These are phyloP conservation scores for Neoboletus magnificus DNA, from an alignment of 768 basidiomycete genomes.

Conservation along the genomic window DNA sequence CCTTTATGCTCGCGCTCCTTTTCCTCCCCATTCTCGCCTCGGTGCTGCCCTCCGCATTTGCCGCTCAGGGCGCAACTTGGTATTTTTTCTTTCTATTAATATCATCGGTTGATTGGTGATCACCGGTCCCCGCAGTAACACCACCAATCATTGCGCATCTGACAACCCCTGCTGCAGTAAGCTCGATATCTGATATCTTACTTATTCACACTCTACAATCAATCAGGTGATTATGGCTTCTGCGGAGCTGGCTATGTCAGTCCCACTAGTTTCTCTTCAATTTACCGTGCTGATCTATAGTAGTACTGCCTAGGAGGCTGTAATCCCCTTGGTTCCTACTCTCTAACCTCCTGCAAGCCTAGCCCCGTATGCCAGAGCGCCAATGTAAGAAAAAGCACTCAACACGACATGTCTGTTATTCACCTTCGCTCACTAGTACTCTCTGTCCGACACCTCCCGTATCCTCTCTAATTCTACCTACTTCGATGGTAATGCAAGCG, in stretches of 20 bases:
- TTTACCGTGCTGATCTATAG: slow-evolving; percentile 5
- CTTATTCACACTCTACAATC: not conserved
- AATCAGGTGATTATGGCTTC: slow-evolving; percentile 50
- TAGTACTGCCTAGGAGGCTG: slow-evolving; percentile 88
- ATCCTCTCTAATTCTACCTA: slow-evolving; percentile 62
- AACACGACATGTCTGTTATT: not conserved
- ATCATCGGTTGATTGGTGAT: not conserved
- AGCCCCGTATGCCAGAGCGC: slow-evolving; percentile 67
- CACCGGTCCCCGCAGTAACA: slow-evolving; percentile 29
- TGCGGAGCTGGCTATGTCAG: slow-evolving; percentile 45
- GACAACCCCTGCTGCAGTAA: slow-evolving; percentile 44
- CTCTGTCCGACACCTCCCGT: slow-evolving; percentile 62
- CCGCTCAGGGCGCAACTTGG: slow-evolving; percentile 29
- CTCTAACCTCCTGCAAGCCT: slow-evolving; percentile 64
- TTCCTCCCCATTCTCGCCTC: slow-evolving; percentile 14
- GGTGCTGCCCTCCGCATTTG: slow-evolving; percentile 16
- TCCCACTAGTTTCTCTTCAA: not conserved
- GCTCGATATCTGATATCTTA: slow-evolving; percentile 7
- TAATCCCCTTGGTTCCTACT: slow-evolving; percentile 68
- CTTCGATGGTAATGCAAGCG: slow-evolving; percentile 72
- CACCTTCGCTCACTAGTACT: slow-evolving; percentile 40
- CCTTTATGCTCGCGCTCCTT: slow-evolving; percentile 24
- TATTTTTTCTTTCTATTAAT: not conserved
- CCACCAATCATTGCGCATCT: slow-evolving; percentile 35
- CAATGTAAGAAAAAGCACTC: slow-evolving; percentile 39